Conservation (phyloP, 345 rosid genomes). For the Linum trigynum region DNA sequence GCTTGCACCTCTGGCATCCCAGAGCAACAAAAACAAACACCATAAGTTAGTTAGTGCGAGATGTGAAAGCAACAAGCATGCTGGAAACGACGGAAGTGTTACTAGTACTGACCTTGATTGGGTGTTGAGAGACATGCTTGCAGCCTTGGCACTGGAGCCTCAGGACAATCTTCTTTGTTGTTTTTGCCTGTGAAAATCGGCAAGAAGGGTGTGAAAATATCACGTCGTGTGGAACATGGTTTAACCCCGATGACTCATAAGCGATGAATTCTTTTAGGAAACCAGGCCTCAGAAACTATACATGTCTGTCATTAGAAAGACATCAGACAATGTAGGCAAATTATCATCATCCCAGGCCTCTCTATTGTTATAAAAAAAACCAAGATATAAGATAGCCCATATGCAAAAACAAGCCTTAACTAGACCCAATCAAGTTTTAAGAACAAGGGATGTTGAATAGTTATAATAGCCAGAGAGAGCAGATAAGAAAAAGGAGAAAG, state of each 20-base stretch:
- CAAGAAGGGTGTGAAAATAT: background rate
- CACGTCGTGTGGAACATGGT: background rate
- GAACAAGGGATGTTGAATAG: no score
- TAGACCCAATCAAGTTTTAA: no score
- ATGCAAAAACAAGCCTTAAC: no score
- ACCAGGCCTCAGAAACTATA: background rate
- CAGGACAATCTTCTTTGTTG: constrained; percentile 4
- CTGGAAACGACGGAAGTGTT: background rate
- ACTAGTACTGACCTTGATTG: background rate
- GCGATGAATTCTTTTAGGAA: background rate
- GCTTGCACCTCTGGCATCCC: background rate
- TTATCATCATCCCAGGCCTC: background rate
- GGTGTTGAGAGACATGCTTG: background rate
- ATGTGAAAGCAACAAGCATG: no score
- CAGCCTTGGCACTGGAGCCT: background rate
- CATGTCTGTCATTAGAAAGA: background rate
- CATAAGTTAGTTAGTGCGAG: background rate
- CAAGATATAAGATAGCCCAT: background rate
- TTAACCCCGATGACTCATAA: background rate
- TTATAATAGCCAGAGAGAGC: no score
- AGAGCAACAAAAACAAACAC: no score
- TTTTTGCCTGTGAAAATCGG: background rate
- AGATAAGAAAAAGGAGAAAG: no score
- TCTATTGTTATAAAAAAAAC: no score
- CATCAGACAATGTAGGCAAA: constrained; percentile 14